Evolutionary conservation across 2,329 filamentous ascomycete species (phyloP), one percentile per base, ranked within the genome.

Genomic region (Cryphonectria naterciae): DNA sequence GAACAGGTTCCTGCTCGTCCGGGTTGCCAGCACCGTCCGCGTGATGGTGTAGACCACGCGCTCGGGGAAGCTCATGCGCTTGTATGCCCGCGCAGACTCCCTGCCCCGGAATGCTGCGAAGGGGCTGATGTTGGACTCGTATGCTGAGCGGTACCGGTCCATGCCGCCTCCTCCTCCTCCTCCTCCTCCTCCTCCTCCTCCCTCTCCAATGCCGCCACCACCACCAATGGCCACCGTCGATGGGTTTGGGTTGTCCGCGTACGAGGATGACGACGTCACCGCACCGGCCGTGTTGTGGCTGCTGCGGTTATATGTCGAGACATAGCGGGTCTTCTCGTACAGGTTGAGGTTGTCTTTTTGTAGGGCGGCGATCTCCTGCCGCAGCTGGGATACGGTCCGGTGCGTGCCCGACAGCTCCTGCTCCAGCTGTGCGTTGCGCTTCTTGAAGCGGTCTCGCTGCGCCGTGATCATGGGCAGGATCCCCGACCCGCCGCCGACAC

Each of bases 391-490:
- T 32, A 98, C 90, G 0, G 89, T 92, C 63, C 89, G 88, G 80
- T 98, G 94, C 46, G 89, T 88, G 75, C 97, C 94, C 7, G 94
- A 94, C 13, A 98, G 85, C 78, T 98, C 95, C 72, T 92, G 89
- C 82, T 98, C 96, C 32, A 99, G 88, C 79, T 99, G 93, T 0
- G 90, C 84, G 75, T 97, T 98, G 78, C 95, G 93, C 85, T 97
- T 94, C 86, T 98, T 98, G 88, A 98, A 99, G 67, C 96, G 93
- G 82, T 99, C 96, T 73, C 96, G 92, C 82, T 99, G 97, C 1
- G 97, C 96, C 46, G 96, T 97, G 67, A 99, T 93, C 97, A 99
- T 99, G 46, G 96, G 97, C 35, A 99, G 85, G 74, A 99, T 98
- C 17, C 95, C 94, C 0, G 93, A 93, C 2, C 93, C 93, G 68